Evolutionary conservation across 805 yeast genomes (phyloP), one percentile per base, ranked within the genome.

Genomic region (Wickerhamiella azymoides): DNA sequence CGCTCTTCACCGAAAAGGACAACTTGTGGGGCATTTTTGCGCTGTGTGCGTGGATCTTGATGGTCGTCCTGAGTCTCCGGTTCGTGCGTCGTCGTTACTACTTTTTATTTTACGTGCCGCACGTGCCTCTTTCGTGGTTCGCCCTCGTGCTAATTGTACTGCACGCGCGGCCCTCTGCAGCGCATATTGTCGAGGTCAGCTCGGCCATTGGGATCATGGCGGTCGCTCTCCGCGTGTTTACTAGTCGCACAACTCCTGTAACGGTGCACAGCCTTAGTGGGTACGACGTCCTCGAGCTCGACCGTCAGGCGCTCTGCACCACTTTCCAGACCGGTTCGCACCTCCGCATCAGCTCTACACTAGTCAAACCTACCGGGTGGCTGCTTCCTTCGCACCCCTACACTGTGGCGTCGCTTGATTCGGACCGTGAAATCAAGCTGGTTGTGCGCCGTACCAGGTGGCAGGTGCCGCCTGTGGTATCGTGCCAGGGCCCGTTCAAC

Each of bases 91-190:
- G 84, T 49, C 53, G 65, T 11, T 69, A 67, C 46, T 89, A 83
- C 64, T 68, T 69, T 46, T 35, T 77, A 0, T 89, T 89, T 54
- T 89, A 74, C 58, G 64, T 71, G 41, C 66, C 76, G 40, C 97
- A 89, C 63, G 83, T 84, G 53, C 56, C 76, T 9, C 70, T 79
- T 60, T 79, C 94, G 1, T 84, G 94, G 92, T 13, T 47, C 10
- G 56, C 76, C 5, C 70, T 76, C 18, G 80, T 85, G 5, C 55
- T 79, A 2, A 62, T 80, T 27, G 61, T 86, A 4, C 82, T 80
- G 54, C 97, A 89, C 60, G 83, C 89, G 0, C 71, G 92, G 50
- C 96, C 96, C 0, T 70, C 76, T 7, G 71, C 80, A 5, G 74
- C 78, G 2, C 58, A 59, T 24, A 72, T 80, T 54, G 79, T 89